Base-by-base conservation (phyloP, 768 basidiomycete species). In the Postia placenta region DNA sequence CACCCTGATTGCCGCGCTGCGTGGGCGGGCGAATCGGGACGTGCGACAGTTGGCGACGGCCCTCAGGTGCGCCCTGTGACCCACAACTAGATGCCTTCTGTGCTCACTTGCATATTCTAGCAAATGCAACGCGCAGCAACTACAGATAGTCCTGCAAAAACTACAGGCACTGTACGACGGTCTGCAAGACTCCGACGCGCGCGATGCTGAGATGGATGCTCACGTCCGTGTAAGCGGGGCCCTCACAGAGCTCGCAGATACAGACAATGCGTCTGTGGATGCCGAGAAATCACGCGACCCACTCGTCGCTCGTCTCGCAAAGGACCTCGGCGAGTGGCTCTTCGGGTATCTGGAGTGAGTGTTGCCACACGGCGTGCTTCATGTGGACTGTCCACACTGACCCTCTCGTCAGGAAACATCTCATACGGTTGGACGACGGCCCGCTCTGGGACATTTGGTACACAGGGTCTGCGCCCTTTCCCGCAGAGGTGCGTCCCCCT, bases 401-500 rank as follows among this genome's bases (percentile, higher is more conserved):
- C 38, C 51, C 43, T 42, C 24, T n/a, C 14, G 42, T 9, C 54
- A 85, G 82, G 44, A 61, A 62, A 5, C 63, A 69, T 12, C 53
- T 79, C 9, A 52, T 67, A 12, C 69, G 75, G 2, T 67, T 80
- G 0, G 83, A 85, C 47, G 72, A 74, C 4, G 51, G 64, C 2
- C 63, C 66, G 12, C 64, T 90, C 24, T 88, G 83, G 79, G 80
- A 84, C 48, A 64, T 87, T 7, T 90, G 85, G 85, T 87, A 81
- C 49, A 87, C 81, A 0, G 83, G 85, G 4, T 60, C 66, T 5
- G 71, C 77, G 2, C 76, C 81, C 1, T 85, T 86, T 52, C 82
- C 86, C 2, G 73, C 75, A 11, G 84, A 89, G 69, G 86, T 87
- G 53, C 40, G 69, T 15, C 15, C 30, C n/a, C n/a, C n/a, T n/a